Conservation (phyloP, 1,284 basidiomycete genomes). For the Inonotus obliquus region DNA sequence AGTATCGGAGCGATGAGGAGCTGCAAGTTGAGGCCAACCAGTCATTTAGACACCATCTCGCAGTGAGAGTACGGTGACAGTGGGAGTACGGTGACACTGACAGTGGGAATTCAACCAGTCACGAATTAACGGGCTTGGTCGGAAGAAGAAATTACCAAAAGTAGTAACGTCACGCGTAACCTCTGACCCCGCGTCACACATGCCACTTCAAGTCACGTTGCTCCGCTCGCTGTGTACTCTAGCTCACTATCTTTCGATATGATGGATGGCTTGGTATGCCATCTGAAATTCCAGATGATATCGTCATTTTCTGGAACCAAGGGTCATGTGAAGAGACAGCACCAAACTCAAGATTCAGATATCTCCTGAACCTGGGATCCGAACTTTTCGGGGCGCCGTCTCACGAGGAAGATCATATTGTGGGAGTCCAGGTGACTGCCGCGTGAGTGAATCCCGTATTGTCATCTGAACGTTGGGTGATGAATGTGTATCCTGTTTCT, state of each 20-base stretch:
- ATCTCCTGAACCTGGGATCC: not conserved
- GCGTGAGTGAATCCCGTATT: not conserved
- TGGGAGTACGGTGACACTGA: not conserved
- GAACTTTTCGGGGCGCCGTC: not conserved
- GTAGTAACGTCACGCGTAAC: not conserved
- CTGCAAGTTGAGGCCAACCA: too few relatives aligned
- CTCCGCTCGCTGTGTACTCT: not conserved
- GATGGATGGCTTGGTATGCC: too few relatives aligned
- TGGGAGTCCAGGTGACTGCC: not conserved
- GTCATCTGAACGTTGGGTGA: constrained; percentile 3
- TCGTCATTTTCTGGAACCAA: not conserved
- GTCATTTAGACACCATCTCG: too few relatives aligned
- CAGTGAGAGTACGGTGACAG: not conserved
- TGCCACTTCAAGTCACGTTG: not conserved
- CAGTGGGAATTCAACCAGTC: not conserved
- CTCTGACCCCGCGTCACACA: too few relatives aligned
- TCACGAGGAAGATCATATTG: not conserved
- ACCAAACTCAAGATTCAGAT: not conserved
- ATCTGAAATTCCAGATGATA: too few relatives aligned
- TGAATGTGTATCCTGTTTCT: not conserved
- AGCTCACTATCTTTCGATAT: too few relatives aligned
- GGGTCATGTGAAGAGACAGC: not conserved
- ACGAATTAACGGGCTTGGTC: not conserved
- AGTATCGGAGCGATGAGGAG: not conserved
- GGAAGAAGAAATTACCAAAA: not conserved